Base-by-base conservation (phyloP, 768 basidiomycete species). In the Pleurotus platypus region DNA sequence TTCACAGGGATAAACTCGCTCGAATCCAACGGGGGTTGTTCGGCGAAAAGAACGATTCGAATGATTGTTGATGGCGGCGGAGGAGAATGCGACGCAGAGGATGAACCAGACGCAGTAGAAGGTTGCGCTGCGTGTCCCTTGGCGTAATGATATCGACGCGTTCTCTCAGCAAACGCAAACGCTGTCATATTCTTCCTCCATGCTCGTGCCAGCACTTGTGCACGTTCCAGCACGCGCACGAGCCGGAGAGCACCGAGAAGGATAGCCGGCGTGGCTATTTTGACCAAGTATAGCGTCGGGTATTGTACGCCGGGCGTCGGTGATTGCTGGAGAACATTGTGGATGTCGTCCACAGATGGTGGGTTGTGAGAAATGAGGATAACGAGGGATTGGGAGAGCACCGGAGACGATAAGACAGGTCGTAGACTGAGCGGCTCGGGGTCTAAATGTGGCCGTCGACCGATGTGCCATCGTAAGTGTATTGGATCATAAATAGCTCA, bases 311-410 rank as follows among this genome's bases (percentile, higher is more conserved):
- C 13, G 11, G 58, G 27, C n/a, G 50, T 20, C 26, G 35, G 13
- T n/a, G 39, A 22, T 16, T 42, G 51, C 39, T 13, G 62, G 57
- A 7, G 61, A 55, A 8, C 58, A 61, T 11, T 55, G 54, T 22
- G 66, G 65, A 22, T 71, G 59, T 54, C 51, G 35, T 39, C 18
- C 16, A 54, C n/a, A 0, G 70, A 61, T 3, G 72, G 71, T 0
- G 75, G 75, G 2, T 65, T 60, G 62, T 78, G 73, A 0, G 77
- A 74, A 0, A 76, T 77, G 47, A 78, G 62, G 40, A 80, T 60
- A n/a, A 80, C 40, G 24, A 79, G 70, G 0, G 71, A 69, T 7
- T 66, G 49, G 4, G 67, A 38, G 9, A 79, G 73, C 24, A 61
- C 63, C 0, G 66, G 60, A 0, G 76, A 73, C n/a, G 66, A 61